Percentiles rank a stretch among this genome's conserved stretches.
Conservation (phyloP, 108 stramenopile genomes). For the Poteriospumella lacustris region DNA sequence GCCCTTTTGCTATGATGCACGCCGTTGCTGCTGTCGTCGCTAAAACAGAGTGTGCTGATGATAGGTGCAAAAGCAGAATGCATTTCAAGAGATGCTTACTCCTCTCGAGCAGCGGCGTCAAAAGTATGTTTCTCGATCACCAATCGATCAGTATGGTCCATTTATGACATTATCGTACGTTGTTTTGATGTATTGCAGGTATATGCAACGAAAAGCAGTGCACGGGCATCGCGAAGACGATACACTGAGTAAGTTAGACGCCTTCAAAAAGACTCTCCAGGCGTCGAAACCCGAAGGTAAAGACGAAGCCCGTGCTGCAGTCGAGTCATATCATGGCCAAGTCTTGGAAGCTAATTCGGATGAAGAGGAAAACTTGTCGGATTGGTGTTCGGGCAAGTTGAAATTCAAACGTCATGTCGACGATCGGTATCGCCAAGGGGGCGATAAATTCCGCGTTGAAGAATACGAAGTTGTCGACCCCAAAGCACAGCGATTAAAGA, state of each 20-base stretch:
- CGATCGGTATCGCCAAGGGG: slow-evolving; percentile 52
- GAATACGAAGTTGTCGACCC: slow-evolving; percentile 68
- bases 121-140: not conserved
- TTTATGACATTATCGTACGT: not conserved
- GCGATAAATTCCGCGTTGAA: slow-evolving; percentile 65
- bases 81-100: not conserved
- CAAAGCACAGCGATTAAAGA: no score
- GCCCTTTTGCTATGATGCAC: no score
- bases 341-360: slow-evolving; percentile 35
- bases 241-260: slow-evolving; percentile 25
- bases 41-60: not conserved
- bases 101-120: slow-evolving; percentile 24
- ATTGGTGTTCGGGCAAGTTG: slow-evolving; percentile 69
- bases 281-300: slow-evolving; percentile 1
- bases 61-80: not conserved
- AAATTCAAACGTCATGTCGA: slow-evolving; percentile 71
- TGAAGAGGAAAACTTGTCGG: slow-evolving; percentile 23
- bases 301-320: slow-evolving; percentile 32
- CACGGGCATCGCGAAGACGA: not conserved
- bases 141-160: not conserved
- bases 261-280: slow-evolving; percentile 24
- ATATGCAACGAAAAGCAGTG: not conserved
- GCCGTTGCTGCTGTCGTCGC: no score
- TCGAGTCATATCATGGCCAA: slow-evolving; percentile 47
- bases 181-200: slow-evolving; percentile 24